Evolutionary conservation across 768 basidiomycete genomes (phyloP), one percentile per base, ranked within the genome.

Genomic region (Rhizopogon vesiculosus): DNA sequence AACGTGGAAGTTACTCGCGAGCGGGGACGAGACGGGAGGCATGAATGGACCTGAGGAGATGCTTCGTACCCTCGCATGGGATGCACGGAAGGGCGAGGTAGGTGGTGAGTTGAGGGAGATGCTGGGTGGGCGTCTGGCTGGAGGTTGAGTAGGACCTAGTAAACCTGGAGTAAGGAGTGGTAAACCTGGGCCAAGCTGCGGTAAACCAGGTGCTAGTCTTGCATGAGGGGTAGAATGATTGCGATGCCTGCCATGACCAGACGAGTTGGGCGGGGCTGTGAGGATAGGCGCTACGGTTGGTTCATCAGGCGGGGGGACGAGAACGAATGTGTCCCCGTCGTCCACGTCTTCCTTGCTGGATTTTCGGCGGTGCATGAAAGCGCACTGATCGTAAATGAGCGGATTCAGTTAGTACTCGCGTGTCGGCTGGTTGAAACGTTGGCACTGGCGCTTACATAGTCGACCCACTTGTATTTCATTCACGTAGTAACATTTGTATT

Each of bases 311-410:
- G 18, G n/a, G 45, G 44, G 48, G 13, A 43, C 29, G 16, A 33
- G 19, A 2, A 16, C 42, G 45, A 40, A 16, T 19, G 45, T 41
- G 18, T 55, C 48, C 9, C 59, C 51, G n/a, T 74, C 72, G 49
- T 69, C 69, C 7, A 35, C 51, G 53, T 71, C 68, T 53, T 76
- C 77, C 56, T 68, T 72, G 63, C 80, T 80, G 5, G 76, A 74
- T 64, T 76, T 78, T 56, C 77, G 72, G 59, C 72, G 63, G 62
- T 81, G 80, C 42, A 75, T 60, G 18, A 15, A 33, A 13, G 46
- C 15, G 25, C 25, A 25, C 25, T 25, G 4, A 4, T 48, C 15
- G 33, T 49, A 19, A 49, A 12, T 1, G 13, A 38, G 35, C 10
- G 31, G 7, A 33, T 33, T 33, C 31, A 10, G 31, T 33, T 33